These are phyloP conservation scores for Vitis labrusca DNA, from an alignment of 164 flowering plant species.

Conservation along the genomic window DNA sequence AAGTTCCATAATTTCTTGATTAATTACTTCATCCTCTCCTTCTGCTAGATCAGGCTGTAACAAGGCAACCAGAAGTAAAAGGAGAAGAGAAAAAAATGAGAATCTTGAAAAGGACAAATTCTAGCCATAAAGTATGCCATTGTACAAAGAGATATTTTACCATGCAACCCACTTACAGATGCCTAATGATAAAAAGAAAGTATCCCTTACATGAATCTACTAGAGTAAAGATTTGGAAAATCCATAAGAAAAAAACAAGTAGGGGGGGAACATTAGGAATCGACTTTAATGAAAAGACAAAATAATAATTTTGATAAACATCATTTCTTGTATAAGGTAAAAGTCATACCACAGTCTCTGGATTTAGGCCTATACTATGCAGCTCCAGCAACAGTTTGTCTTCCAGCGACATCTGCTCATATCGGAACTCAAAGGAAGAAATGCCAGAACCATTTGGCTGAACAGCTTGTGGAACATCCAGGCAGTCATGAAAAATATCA, in stretches of 20 bases:
- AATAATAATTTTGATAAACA: not conserved
- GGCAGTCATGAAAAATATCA: conserved; percentile 27
- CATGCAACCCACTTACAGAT: not conserved
- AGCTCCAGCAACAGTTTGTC: conserved; percentile 74
- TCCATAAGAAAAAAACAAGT: not conserved
- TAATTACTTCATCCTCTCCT: conserved; percentile 66
- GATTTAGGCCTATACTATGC: conserved; percentile 71
- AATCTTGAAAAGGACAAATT: not conserved
- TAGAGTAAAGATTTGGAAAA: not conserved
- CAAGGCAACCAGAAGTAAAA: conserved; percentile 1
- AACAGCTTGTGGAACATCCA: conserved; percentile 28
- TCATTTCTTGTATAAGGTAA: not conserved
- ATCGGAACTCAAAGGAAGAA: conserved; percentile 43
- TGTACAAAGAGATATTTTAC: not conserved
- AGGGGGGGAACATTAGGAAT: not conserved
- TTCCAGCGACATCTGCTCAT: conserved; percentile 59
- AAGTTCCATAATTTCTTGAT: conserved; percentile 51
- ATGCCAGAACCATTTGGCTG: conserved; percentile 25
- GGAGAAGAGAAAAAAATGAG: conserved; percentile 8
- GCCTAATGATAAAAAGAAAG: not conserved
- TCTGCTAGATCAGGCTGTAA: conserved; percentile 78
- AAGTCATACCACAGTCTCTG: conserved; percentile 71
- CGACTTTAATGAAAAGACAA: not conserved
- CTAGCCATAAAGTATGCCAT: not conserved
- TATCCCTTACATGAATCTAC: too few species aligned